Evolutionary conservation across 345 rosid genomes (phyloP).

Genomic region (Fremontodendron californicum): DNA sequence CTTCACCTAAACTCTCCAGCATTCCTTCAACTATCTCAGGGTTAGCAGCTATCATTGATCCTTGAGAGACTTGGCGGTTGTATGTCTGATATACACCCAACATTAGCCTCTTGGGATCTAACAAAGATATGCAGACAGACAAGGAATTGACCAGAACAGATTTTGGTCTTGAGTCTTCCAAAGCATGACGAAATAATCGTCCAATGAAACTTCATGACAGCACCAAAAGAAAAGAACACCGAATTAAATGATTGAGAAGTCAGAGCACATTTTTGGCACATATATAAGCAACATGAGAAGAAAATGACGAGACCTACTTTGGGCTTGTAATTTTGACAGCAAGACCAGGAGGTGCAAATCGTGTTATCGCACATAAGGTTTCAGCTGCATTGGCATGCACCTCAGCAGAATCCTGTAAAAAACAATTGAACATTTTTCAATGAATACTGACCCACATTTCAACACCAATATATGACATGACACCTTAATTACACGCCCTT

Average conservation of each 20-base stretch:
- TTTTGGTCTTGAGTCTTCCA: slow-evolving; percentile 82
- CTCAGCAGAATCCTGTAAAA: slow-evolving; percentile 73
- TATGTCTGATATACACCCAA: slow-evolving; percentile 57
- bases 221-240: slow-evolving; percentile 7
- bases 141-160: slow-evolving; percentile 85
- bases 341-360: slow-evolving; percentile 82
- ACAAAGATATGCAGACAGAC: slow-evolving; percentile 81
- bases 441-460: neutral
- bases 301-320: slow-evolving; percentile 36
- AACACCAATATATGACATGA: neutral
- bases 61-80: slow-evolving; percentile 66
- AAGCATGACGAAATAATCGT: slow-evolving; percentile 71
- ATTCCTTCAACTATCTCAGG: slow-evolving; percentile 83
- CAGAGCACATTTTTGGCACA: neutral
- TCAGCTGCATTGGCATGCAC: slow-evolving; percentile 97
- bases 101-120: slow-evolving; percentile 80
- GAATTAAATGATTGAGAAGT: slow-evolving; percentile 3
- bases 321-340: slow-evolving; percentile 77
- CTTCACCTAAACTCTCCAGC: slow-evolving; percentile 81
- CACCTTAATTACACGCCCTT: neutral
- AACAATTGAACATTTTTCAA: neutral
- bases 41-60: slow-evolving; percentile 44
- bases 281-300: slow-evolving; percentile 14
- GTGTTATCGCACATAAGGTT: slow-evolving; percentile 75
- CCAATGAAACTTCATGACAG: slow-evolving; percentile 63